A percentile compares a stretch with the other conserved stretches of the same genome.
These are phyloP conservation scores for Apostasia ramifera DNA, from an alignment of 106 monocot genomes.

Conservation along the genomic window DNA sequence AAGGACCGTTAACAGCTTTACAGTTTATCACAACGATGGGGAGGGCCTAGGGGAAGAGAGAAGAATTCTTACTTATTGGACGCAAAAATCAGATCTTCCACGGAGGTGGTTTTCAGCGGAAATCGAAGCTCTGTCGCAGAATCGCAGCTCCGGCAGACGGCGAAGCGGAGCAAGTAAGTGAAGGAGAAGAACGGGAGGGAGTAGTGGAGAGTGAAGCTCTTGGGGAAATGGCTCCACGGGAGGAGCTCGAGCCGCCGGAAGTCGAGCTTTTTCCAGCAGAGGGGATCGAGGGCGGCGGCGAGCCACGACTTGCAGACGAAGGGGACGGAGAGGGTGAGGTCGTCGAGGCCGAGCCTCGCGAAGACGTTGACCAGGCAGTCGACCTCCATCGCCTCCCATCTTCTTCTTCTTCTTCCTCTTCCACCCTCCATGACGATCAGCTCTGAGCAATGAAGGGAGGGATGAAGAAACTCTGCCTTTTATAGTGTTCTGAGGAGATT, in stretches of 20 bases:
- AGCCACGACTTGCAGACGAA: conserved; percentile 10
- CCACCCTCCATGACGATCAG: too few relatives aligned
- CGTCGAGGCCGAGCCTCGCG: conserved; percentile 1
- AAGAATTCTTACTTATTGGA: background rate
- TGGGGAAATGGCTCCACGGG: conserved; percentile 7
- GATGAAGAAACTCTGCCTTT: too few relatives aligned
- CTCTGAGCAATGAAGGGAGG: too few relatives aligned
- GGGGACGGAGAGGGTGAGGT: conserved; percentile 7
- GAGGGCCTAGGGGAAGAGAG: too few relatives aligned
- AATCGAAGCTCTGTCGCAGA: background rate
- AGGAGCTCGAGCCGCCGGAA: conserved; percentile 8
- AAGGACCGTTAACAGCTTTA: too few relatives aligned
- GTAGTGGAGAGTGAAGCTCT: background rate
- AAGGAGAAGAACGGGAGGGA: conserved; percentile 7
- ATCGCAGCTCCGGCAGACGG: background rate
- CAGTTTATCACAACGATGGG: too few relatives aligned
- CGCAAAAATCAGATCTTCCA: background rate
- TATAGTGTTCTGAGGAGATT: too few relatives aligned
- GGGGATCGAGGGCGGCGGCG: background rate
- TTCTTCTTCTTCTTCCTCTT: background rate
- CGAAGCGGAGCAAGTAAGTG: background rate
- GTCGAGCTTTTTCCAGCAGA: conserved; percentile 13
- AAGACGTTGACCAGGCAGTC: conserved; percentile 5
- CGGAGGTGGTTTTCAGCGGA: background rate
- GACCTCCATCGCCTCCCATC: conserved; percentile 2